A percentile compares a stretch with the other conserved stretches of the same genome.
Evolutionary conservation across 2,329 filamentous ascomycete genomes (phyloP).

Genomic region (Stachybotrys chlorohalonatus): DNA sequence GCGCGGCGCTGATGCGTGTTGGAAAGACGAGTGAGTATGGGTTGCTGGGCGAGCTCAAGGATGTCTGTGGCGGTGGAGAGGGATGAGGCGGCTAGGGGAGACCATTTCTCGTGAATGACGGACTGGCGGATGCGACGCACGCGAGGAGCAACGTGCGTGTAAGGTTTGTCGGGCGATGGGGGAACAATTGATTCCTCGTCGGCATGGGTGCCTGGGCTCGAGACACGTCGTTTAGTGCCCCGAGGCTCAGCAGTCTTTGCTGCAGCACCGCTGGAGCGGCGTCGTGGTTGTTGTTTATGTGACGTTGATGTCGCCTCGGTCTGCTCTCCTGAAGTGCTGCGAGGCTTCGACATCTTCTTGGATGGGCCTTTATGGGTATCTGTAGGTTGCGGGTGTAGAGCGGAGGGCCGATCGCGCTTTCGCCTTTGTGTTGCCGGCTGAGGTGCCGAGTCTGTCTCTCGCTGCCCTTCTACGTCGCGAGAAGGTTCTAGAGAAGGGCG

Average conservation of each 20-base stretch:
- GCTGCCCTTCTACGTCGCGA: conserved; percentile 2
- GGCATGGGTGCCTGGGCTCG: conserved; percentile 6
- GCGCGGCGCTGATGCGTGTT: conserved; percentile 36
- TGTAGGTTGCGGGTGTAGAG: neutral
- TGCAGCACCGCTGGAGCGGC: neutral
- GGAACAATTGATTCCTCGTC: conserved; percentile 10
- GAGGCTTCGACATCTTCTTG: neutral
- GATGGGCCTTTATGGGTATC: neutral
- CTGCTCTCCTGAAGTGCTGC: neutral
- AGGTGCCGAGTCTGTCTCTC: neutral
- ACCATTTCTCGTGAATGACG: conserved; percentile 62
- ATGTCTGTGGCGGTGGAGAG: conserved; percentile 46
- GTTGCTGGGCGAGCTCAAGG: conserved; percentile 49
- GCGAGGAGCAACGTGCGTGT: conserved; percentile 41
- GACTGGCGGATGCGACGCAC: conserved; percentile 49
- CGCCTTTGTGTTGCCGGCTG: neutral
- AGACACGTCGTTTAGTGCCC: conserved; percentile 6
- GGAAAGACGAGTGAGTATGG: conserved; percentile 50
- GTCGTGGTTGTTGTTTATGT: neutral
- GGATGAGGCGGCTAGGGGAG: conserved; percentile 43
- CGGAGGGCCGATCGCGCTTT: neutral
- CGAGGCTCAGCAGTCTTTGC: neutral
- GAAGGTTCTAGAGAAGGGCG: conserved; percentile 15
- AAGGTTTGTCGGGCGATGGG: conserved; percentile 24
- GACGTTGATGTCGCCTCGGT: neutral